Percentiles rank a stretch among this genome's conserved stretches.
phyloP scores from a whole-genome alignment of 1,139 yeast genomes.

The Pichia sp. region DNA sequence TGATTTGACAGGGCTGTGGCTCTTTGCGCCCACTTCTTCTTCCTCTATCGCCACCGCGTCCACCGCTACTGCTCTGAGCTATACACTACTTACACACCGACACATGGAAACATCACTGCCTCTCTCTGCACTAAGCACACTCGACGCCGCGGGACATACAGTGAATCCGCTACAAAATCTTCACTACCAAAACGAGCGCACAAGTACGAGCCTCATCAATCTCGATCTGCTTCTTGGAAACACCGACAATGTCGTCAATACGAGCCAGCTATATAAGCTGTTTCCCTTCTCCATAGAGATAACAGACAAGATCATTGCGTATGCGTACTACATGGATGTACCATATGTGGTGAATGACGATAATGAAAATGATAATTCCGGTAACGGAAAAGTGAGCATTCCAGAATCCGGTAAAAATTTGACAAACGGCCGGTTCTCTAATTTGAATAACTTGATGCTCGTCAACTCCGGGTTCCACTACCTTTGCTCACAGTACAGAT shows the following conservation, averaged over 20 bases:
- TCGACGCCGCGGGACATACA: neutral
- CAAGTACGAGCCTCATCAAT: neutral
- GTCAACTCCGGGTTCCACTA: constrained; percentile 17
- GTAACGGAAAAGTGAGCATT: constrained; percentile 11
- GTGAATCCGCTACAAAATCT: neutral
- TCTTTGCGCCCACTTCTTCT: too few species aligned
- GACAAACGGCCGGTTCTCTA: constrained; percentile 16
- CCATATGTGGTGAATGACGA: constrained; percentile 9
- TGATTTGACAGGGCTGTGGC: too few species aligned
- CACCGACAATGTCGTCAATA: neutral
- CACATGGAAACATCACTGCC: neutral
- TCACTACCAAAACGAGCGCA: neutral
- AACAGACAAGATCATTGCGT: constrained; percentile 25
- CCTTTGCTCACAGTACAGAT: constrained; percentile 34
- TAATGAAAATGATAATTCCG: neutral
- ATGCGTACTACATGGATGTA: constrained; percentile 23
- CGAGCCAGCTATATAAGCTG: neutral
- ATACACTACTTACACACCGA: too few species aligned
- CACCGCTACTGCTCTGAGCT: too few species aligned
- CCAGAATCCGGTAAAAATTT: constrained; percentile 23
- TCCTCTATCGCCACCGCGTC: too few species aligned
- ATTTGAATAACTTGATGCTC: constrained; percentile 7
- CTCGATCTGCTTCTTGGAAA: constrained; percentile 2
- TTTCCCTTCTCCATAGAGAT: constrained; percentile 21
- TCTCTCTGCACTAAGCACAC: neutral